Evolutionary conservation across 2,329 filamentous ascomycete species (phyloP).

Genomic region (Ophiocordyceps polyrhachis-furcata): DNA sequence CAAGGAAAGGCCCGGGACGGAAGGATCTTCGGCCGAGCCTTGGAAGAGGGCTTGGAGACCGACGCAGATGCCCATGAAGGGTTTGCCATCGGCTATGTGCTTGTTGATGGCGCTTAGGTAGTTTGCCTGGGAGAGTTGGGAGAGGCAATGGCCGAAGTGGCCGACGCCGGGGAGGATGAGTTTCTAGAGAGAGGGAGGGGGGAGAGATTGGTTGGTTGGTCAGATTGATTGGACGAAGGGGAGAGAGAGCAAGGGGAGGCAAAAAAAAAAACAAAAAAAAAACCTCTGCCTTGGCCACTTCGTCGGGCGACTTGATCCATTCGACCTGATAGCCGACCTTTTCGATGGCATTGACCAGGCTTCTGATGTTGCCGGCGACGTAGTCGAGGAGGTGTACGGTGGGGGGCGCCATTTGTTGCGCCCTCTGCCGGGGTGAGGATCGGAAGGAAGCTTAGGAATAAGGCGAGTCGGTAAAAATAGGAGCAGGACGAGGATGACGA

Average conservation of each 20-base stretch:
- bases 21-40: constrained; percentile 61
- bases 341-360: constrained; percentile 92
- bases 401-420: constrained; percentile 45
- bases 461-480: background rate
- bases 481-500: too few species aligned
- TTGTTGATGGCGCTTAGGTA: constrained; percentile 67
- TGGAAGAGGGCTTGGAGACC: constrained; percentile 81
- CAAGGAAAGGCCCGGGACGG: constrained; percentile 54
- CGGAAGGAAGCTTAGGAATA: background rate
- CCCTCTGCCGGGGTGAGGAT: background rate
- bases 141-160: constrained; percentile 91
- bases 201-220: background rate
- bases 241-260: background rate
- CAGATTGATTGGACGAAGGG: background rate
- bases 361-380: constrained; percentile 90
- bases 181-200: constrained; percentile 33
- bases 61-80: constrained; percentile 96
- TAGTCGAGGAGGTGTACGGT: constrained; percentile 70
- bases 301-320: constrained; percentile 74
- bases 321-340: constrained; percentile 84
- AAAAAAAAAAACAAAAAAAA: background rate
- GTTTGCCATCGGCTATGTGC: constrained; percentile 81
- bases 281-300: constrained; percentile 72
- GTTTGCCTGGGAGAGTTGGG: constrained; percentile 62
- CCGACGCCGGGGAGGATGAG: constrained; percentile 92